Base-by-base conservation (phyloP, 73 alveolate genomes). In the Symbiodinium natans region DNA sequence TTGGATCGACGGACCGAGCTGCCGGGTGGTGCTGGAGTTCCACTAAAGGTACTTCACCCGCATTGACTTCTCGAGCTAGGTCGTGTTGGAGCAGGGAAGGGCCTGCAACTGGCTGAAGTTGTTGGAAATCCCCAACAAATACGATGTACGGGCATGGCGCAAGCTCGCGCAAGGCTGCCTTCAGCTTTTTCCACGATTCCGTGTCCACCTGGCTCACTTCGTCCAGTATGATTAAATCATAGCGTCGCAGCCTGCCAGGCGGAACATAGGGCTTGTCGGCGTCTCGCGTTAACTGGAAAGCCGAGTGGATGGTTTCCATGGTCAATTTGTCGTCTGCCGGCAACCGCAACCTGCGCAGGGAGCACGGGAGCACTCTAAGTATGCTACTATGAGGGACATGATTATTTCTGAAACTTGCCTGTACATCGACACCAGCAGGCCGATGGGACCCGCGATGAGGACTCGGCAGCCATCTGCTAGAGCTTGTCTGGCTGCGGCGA, bases 91-190 rank as follows among this genome's bases (percentile, higher is more conserved):
- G 33, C 13, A 9, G 31, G 13, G 1, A 42, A n/a, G 40, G n/a
- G 8, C 94, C 83, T 1, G 7, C 15, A 40, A 90, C 25, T 11
- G 97, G 97, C n/a, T 90, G 87, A 23, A 90, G 54, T 41, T 90
- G 97, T 41, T 90, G 97, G 33, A 90, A 90, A 56, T 90, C 97
- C 1, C 82, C 97, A 3, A 33, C 97, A 0, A 90, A 41, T 17
- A 73, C 97, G 10, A 90, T 31, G 31, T n/a, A 90, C 25, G 89
- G 97, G 27, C 36, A 42, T 0, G 82, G 94, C 38, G 38, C 9
- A 23, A 90, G 97, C 82, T 68, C 89, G 0, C 52, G 4, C 41
- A 90, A 8, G 33, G 89, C 97, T 0, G 41, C 5, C 33, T 15
- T 3, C 0, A 68, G 82, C 1, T 3, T 13, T 2, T 17, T 3